Evolutionary conservation across 73 alveolate species (phyloP), one percentile per base, ranked within the genome.

Genomic region (Stentor roeselii): DNA sequence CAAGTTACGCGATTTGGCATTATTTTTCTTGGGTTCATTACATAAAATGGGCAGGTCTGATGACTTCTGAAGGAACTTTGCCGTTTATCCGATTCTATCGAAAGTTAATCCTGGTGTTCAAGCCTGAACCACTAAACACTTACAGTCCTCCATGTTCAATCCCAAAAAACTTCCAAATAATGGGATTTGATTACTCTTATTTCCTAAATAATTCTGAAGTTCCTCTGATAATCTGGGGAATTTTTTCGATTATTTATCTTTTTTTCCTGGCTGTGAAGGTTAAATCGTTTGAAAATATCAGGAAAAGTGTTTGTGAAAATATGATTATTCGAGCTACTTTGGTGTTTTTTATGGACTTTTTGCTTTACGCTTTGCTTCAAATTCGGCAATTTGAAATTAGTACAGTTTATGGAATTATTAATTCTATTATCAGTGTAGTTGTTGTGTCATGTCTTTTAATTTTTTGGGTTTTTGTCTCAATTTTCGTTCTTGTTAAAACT

Each of bases 231-330:
- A 11, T 50, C 21, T 50, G 67, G 67, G 6, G 67, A 11, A 11
- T 21, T 11, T 50, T 6, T 50, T 21, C 21, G 6, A 11, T 50
- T 6, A 50, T 50, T 11, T 50, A 11, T 50, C 6, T 50, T 11
- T 50, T 50, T 50, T 6, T 6, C 6, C 21, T 21, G 21, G 21
- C 21, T 11, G 6, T 50, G 6, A 50, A 6, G 6, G 6, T 6
- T 50, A 50, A 50, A 21, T 50, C 67, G 6, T 50, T 6, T 50
- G 67, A 50, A 11, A 50, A 50, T 50, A 11, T 50, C 21, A 50
- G 67, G 67, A 50, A 50, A 50, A 50, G 67, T 50, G 67, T 50
- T 50, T 50, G 67, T 50, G 67, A 50, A 11, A 50, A 50, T 50
- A 21, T 50, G 6, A 50, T 50, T 50, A 50, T 50, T 11, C 6